Percentiles rank a stretch among this genome's conserved stretches.
Evolutionary conservation across 345 rosid genomes (phyloP).

Genomic region (Brassica nigra): DNA sequence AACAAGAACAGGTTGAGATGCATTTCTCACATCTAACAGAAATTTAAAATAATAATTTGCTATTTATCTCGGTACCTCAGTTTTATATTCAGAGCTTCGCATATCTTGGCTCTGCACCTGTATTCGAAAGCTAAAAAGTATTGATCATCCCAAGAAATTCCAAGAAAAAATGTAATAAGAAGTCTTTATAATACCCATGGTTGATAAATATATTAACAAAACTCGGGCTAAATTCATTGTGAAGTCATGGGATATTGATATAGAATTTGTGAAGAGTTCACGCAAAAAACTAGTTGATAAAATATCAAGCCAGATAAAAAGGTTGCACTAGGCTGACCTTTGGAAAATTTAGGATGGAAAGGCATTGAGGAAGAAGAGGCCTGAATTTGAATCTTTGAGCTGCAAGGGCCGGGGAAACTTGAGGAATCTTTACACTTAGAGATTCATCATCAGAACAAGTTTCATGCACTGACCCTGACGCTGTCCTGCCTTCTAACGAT

Average conservation of each 20-base stretch:
- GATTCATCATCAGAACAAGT: conserved; percentile 43
- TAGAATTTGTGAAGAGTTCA: background rate
- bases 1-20: conserved; percentile 27
- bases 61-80: conserved; percentile 60
- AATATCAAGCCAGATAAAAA: background rate
- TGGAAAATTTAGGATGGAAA: conserved; percentile 62
- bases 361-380: conserved; percentile 64
- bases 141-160: background rate
- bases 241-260: background rate
- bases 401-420: conserved; percentile 54
- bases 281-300: background rate
- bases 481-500: conserved; percentile 37
- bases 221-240: background rate
- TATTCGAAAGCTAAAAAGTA: conserved; percentile 8
- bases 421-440: conserved; percentile 58
- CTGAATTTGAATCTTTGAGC: conserved; percentile 77
- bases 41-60: background rate
- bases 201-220: background rate
- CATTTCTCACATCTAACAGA: conserved; percentile 2
- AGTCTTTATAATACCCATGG: background rate
- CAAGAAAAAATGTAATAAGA: background rate
- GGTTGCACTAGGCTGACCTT: conserved; percentile 49
- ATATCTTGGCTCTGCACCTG: conserved; percentile 55
- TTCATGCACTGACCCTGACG: conserved; percentile 40
- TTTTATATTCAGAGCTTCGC: conserved; percentile 63